Conservation (phyloP, 83 land plant species). For the Picea abies region DNA sequence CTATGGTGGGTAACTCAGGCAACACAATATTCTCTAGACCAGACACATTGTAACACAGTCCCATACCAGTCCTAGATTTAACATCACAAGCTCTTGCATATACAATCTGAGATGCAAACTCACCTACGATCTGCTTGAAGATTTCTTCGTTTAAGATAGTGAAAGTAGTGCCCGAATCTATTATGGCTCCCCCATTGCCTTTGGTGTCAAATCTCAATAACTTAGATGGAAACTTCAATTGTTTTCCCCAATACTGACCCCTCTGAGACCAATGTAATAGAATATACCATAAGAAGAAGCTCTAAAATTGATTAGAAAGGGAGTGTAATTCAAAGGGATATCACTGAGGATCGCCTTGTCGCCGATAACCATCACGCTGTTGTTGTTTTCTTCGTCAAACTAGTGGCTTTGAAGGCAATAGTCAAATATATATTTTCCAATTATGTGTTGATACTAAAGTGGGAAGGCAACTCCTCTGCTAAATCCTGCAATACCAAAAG, state of each 20-base stretch:
- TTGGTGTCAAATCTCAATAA: conserved; percentile 14
- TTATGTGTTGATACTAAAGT: conserved; percentile 28
- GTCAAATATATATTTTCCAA: conserved; percentile 14
- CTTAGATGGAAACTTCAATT: conserved; percentile 33
- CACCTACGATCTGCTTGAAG: conserved; percentile 24
- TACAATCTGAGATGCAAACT: conserved; percentile 23
- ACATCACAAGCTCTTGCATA: conserved; percentile 19
- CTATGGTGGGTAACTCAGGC: conserved; percentile 15
- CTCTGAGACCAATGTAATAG: conserved; percentile 46
- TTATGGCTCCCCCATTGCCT: conserved; percentile 56
- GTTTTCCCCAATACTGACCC: conserved; percentile 37
- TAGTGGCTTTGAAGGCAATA: conserved; percentile 50
- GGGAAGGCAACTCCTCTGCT: conserved; percentile 55
- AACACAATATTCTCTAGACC: conserved; percentile 10
- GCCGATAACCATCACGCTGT: conserved; percentile 27
- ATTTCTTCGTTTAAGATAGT: conserved; percentile 27
- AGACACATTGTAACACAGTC: conserved; percentile 41
- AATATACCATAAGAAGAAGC: conserved; percentile 22
- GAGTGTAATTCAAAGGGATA: conserved; percentile 27
- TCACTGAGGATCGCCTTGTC: not conserved
- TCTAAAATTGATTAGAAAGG: conserved; percentile 26
- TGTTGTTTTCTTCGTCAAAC: conserved; percentile 35
- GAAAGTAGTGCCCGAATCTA: conserved; percentile 64
- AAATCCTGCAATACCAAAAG: conserved; percentile 51
- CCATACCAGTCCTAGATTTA: conserved; percentile 36